phyloP scores from a whole-genome alignment of 2,329 filamentous ascomycete genomes.

The Aquanectria penicillioides region DNA sequence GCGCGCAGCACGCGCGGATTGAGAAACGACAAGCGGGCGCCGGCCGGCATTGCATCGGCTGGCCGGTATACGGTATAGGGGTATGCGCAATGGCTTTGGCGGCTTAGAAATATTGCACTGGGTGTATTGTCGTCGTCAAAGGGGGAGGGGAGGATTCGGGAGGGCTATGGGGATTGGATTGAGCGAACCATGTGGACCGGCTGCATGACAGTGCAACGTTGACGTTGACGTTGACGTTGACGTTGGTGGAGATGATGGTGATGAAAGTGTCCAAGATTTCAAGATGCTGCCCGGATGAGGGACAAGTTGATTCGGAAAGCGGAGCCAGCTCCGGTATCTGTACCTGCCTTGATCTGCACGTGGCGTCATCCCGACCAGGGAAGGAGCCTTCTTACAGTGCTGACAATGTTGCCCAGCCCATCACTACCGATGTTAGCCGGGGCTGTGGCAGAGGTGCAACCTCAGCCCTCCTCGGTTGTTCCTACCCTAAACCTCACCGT shows the following conservation, averaged over 20 bases:
- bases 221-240: conserved; percentile 12
- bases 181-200: conserved; percentile 29
- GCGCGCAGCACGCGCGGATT: conserved; percentile 74
- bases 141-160: background rate
- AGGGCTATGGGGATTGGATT: conserved; percentile 25
- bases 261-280: background rate
- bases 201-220: background rate
- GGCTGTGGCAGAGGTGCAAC: background rate
- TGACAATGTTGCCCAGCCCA: conserved; percentile 5
- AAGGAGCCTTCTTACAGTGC: conserved; percentile 8
- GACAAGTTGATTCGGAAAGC: conserved; percentile 26
- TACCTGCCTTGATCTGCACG: conserved; percentile 34
- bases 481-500: conserved; percentile 8
- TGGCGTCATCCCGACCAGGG: conserved; percentile 37
- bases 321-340: conserved; percentile 33
- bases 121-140: background rate
- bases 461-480: background rate
- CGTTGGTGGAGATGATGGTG: conserved; percentile 5
- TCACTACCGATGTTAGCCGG: conserved; percentile 36
- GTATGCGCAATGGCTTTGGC: conserved; percentile 13
- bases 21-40: conserved; percentile 71
- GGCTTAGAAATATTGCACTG: too few relatives aligned
- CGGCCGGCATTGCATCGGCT: conserved; percentile 67
- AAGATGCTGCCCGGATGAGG: conserved; percentile 7
- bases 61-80: conserved; percentile 12